Base-by-base conservation (phyloP, 306 rosid species). In the Cucurbita moschata region DNA sequence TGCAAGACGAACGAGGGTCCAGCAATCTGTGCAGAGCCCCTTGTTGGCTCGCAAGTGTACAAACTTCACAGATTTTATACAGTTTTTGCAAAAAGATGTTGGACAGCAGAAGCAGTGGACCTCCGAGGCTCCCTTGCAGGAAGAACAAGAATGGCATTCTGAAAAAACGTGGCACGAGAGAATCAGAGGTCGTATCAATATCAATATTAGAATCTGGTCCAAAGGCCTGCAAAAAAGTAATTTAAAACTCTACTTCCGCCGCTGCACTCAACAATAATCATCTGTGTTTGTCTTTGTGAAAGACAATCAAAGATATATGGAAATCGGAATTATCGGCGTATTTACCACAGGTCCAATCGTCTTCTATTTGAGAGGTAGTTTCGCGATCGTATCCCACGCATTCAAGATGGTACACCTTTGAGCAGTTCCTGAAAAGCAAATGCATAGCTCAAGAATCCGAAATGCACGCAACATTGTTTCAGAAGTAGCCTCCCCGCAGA, bases 21-120 rank as follows among this genome's bases (percentile, higher is more conserved):
- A 72, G 80, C 98, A 92, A 0, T 85, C 79, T 0, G 8, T 1
- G 79, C 98, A 92, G 43, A 92, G 74, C 10, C 90, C 93, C 23
- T 82, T 77, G 39, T 72, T 79, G 73, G 77, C 79, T 62, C 59
- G 76, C 68, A 86, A 59, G 8, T 10, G 21, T 1, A 77, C 65
- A 76, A 88, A 85, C 52, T 80, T 82, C 0, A 78, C 80, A 43
- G 40, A n/a, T n/a, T 53, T 43, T 52, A 78, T 5, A 75, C 96
- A 87, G 38, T 62, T 71, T 42, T 35, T 62, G 77, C 96, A 92
- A 39, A 85, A 38, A 49, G 93, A 79, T 26, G 64, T 54, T 69
- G 88, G 89, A 76, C 96, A 92, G 72, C 89, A 82, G 69, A 86
- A 46, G 74, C 98, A 92, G 59, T 63, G 52, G 71, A 82, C 86